Evolutionary conservation across 306 rosid species (phyloP).

Genomic region (Inga laurina): DNA sequence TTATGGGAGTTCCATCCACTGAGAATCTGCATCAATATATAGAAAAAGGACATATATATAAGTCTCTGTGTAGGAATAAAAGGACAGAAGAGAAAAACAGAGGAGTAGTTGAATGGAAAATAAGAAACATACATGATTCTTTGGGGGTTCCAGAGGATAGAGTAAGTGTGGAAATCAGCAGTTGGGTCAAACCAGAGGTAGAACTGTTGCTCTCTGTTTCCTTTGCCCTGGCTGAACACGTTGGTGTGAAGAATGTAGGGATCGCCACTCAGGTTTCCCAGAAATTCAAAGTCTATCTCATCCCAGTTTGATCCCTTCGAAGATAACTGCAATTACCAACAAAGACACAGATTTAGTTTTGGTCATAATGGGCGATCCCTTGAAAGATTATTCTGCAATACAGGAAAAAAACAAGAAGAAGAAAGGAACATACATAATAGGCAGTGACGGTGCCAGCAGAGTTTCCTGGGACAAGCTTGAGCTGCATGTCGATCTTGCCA

Average conservation of each 20-base stretch:
- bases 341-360: neutral
- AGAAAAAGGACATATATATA: neutral
- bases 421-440: too few species aligned
- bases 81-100: too few species aligned
- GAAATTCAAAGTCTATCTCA: conserved; percentile 76
- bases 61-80: neutral
- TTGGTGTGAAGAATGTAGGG: conserved; percentile 79
- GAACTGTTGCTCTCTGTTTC: conserved; percentile 71
- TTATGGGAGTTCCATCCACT: conserved; percentile 67
- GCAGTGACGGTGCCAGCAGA: too few species aligned
- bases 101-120: neutral
- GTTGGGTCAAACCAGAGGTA: conserved; percentile 81
- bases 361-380: neutral
- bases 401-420: too few species aligned
- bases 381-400: neutral
- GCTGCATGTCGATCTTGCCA: too few species aligned
- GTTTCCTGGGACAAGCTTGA: too few species aligned
- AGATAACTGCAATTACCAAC: conserved; percentile 53
- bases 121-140: conserved; percentile 48
- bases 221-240: conserved; percentile 67
- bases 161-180: conserved; percentile 65
- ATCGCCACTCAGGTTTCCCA: conserved; percentile 79
- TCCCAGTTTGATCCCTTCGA: conserved; percentile 74
- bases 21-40: conserved; percentile 45
- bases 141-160: conserved; percentile 71